phyloP scores from a whole-genome alignment of 441 rosid species.

The Hypseocharis bilobata region DNA sequence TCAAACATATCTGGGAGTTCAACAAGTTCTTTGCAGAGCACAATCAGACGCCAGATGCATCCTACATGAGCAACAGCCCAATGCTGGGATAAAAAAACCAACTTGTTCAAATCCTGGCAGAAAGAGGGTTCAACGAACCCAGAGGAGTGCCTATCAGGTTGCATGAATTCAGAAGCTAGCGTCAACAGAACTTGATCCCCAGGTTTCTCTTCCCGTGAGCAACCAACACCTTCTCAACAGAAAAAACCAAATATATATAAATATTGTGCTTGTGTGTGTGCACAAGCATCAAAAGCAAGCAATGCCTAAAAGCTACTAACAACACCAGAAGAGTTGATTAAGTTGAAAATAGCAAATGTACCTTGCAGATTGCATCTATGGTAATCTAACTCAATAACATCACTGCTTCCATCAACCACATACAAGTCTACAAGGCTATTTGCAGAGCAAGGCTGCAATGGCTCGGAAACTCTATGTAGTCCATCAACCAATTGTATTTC shows the following conservation, averaged over 20 bases:
- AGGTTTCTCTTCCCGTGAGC: conserved; percentile 71
- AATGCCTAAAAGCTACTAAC: conserved; percentile 10
- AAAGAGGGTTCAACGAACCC: conserved; percentile 35
- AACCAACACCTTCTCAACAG: conserved; percentile 45
- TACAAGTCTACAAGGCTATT: conserved; percentile 52
- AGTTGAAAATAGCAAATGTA: conserved; percentile 25
- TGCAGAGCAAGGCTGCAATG: conserved; percentile 38
- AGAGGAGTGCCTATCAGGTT: conserved; percentile 47
- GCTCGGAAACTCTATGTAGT: conserved; percentile 45
- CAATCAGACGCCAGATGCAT: conserved; percentile 56
- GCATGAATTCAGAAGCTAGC: conserved; percentile 64
- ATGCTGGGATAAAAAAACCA: conserved; percentile 65
- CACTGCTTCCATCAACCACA: conserved; percentile 37
- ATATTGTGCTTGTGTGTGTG: neutral
- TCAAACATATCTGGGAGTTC: conserved; percentile 44
- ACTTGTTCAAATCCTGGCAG: conserved; percentile 45
- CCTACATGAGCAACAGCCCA: conserved; percentile 77
- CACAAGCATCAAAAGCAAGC: neutral
- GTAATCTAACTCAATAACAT: conserved; percentile 40
- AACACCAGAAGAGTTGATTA: conserved; percentile 7
- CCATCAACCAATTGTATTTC: conserved; percentile 69
- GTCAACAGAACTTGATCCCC: conserved; percentile 60
- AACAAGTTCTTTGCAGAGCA: conserved; percentile 57
- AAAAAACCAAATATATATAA: conserved; percentile 4
- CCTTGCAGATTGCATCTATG: conserved; percentile 69